Evolutionary conservation across 2,329 filamentous ascomycete genomes (phyloP).

Genomic region (Paramyrothecium sp.): DNA sequence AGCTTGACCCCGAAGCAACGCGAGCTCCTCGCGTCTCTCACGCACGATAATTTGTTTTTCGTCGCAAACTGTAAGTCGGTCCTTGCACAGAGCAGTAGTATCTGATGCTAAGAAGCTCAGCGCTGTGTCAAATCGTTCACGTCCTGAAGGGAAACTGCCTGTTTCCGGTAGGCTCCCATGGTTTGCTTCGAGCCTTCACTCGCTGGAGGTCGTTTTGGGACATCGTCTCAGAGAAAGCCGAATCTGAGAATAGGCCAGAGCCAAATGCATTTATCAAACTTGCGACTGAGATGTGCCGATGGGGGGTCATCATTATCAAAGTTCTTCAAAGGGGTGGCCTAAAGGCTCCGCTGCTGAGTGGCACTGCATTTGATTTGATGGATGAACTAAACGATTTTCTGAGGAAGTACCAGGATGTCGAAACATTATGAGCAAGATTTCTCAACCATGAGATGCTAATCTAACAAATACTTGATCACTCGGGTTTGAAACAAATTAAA

Average conservation of each 20-base stretch:
- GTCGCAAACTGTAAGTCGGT: neutral
- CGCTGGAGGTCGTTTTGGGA: constrained; percentile 10
- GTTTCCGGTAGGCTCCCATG: neutral
- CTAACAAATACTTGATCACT: no score
- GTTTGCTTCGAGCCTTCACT: constrained; percentile 6
- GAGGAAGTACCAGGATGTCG: neutral
- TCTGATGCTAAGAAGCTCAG: constrained; percentile 1
- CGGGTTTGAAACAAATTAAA: no score
- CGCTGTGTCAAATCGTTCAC: neutral
- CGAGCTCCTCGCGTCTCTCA: neutral
- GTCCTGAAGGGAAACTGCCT: constrained; percentile 4
- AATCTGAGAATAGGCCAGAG: no score
- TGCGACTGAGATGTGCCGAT: constrained; percentile 6
- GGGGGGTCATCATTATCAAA: constrained; percentile 2
- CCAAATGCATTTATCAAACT: constrained; percentile 4
- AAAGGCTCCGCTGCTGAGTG: constrained; percentile 3
- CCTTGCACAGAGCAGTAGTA: neutral
- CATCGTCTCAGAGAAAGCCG: neutral
- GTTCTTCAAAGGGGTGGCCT: constrained; percentile 2
- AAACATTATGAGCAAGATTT: no score
- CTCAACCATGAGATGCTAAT: no score
- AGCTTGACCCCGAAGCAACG: neutral
- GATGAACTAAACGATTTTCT: constrained; percentile 4
- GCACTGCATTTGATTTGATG: constrained; percentile 3
- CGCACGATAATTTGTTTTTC: neutral